Conservation (phyloP, 1,284 basidiomycete genomes). For the Apiotrichum siamense region DNA sequence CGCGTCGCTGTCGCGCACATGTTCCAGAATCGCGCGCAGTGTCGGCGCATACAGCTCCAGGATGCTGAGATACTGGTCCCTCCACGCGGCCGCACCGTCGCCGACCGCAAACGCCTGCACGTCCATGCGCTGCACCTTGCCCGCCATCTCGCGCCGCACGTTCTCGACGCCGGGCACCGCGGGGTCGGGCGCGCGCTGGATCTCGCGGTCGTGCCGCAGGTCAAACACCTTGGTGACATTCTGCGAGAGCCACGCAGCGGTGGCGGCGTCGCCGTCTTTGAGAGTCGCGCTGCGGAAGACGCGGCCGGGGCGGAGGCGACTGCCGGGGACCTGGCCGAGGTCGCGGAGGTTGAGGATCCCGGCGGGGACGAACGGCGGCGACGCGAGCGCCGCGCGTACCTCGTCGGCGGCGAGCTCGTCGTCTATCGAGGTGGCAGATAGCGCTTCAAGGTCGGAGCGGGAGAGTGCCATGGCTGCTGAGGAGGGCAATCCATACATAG, state of each 20-base stretch:
- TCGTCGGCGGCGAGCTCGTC: neutral
- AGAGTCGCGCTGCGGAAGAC: constrained; percentile 10
- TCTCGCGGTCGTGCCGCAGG: constrained; percentile 9
- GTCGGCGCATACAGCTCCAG: constrained; percentile 1
- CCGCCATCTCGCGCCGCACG: neutral
- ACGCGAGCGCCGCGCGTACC: neutral
- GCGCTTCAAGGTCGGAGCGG: constrained; percentile 1
- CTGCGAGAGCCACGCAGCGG: constrained; percentile 4
- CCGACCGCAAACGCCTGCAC: constrained; percentile 5
- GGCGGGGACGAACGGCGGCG: constrained; percentile 9
- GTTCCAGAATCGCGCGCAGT: constrained; percentile 10
- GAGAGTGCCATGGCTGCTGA: neutral
- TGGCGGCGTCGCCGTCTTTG: neutral
- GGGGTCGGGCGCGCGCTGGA: constrained; percentile 5
- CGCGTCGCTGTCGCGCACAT: constrained; percentile 6
- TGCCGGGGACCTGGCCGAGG: constrained; percentile 8
- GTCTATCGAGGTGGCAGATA: constrained; percentile 1
- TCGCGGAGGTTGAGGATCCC: constrained; percentile 13
- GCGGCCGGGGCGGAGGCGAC: neutral
- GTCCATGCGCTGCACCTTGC: neutral
- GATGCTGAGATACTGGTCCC: constrained; percentile 3
- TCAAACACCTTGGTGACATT: constrained; percentile 10
- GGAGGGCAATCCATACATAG: too few species aligned
- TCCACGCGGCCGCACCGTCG: constrained; percentile 12
- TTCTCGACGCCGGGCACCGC: neutral